phyloP scores from a whole-genome alignment of 169 alveolate genomes.

The Plasmodium fragile region DNA sequence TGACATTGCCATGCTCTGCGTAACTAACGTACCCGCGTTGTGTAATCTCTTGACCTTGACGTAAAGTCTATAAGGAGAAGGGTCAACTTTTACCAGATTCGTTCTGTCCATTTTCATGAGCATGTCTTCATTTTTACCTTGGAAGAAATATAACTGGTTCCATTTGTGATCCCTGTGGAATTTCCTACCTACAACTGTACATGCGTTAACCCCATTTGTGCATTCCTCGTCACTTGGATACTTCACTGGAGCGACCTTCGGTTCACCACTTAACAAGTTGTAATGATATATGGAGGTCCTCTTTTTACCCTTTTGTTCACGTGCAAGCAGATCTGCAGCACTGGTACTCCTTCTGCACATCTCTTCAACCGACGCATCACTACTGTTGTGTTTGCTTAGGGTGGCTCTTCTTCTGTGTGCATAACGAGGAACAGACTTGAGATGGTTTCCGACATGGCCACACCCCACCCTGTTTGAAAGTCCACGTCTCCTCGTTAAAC shows the following conservation, averaged over 20 bases:
- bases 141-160: neutral
- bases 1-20: constrained; percentile 27
- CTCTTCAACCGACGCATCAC: neutral
- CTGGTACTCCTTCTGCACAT: neutral
- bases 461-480: neutral
- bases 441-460: neutral
- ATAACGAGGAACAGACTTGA: neutral
- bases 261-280: neutral
- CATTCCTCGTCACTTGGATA: neutral
- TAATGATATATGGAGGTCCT: constrained; percentile 27
- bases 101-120: neutral
- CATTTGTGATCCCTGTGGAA: neutral
- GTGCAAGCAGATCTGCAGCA: neutral
- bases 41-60: constrained; percentile 28
- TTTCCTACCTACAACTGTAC: neutral
- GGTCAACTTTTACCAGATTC: neutral
- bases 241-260: neutral
- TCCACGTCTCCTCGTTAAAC: neutral
- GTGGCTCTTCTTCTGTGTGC: neutral
- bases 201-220: neutral
- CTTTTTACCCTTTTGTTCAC: neutral
- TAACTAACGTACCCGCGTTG: constrained; percentile 18
- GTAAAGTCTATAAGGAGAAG: constrained; percentile 23
- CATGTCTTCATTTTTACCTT: neutral
- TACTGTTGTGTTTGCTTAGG: neutral